phyloP scores from a whole-genome alignment of 495 filamentous ascomycete genomes.

The Trichoderma erinaceum region DNA sequence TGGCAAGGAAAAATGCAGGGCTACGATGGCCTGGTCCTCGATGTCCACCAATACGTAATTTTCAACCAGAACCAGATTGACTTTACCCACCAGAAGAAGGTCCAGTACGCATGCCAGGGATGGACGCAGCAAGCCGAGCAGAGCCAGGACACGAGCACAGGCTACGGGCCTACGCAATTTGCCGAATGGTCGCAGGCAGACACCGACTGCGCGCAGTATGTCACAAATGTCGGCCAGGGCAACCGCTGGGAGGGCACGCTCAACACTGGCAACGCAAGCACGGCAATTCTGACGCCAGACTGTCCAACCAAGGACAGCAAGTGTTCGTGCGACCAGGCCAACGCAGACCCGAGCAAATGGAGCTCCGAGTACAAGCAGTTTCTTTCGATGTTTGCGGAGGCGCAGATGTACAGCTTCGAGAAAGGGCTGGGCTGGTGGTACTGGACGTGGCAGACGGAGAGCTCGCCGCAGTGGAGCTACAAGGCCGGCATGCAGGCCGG shows the following conservation, averaged over 20 bases:
- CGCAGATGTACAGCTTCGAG: conserved; percentile 91
- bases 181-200: conserved; percentile 98
- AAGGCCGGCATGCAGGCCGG: conserved; percentile 76
- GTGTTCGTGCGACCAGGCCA: conserved; percentile 72
- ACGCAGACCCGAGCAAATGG: conserved; percentile 63
- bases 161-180: conserved; percentile 94
- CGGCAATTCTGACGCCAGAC: conserved; percentile 51
- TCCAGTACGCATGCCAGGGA: conserved; percentile 76
- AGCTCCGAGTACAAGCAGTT: conserved; percentile 74
- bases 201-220: conserved; percentile 81
- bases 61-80: conserved; percentile 74
- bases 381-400: conserved; percentile 83
- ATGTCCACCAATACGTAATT: conserved; percentile 91
- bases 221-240: conserved; percentile 87
- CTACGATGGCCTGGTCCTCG: conserved; percentile 59
- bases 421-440: conserved; percentile 96
- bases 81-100: conserved; percentile 64
- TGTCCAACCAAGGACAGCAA: conserved; percentile 59
- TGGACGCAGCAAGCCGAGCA: conserved; percentile 74
- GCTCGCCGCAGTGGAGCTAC: conserved; percentile 88
- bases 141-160: conserved; percentile 64
- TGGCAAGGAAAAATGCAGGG: conserved; percentile 66
- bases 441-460: conserved; percentile 71
- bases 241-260: conserved; percentile 85
- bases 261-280: conserved; percentile 49